phyloP scores from a whole-genome alignment of 371 early-diverging fungal genomes.

The Catenaria anguillulae region DNA sequence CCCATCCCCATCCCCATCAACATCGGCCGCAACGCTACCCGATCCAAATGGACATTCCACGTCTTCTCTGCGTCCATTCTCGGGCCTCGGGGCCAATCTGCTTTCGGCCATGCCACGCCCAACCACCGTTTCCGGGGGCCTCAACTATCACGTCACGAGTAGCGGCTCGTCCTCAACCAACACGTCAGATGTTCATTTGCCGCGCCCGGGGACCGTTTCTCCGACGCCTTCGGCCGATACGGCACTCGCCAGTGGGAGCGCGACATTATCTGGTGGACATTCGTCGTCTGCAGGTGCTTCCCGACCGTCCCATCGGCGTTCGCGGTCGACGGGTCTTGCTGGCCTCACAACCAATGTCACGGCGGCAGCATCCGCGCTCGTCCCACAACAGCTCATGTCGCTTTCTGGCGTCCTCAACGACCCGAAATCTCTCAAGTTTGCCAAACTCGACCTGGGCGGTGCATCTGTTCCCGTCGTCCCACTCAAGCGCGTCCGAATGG shows the following conservation, averaged over 20 bases:
- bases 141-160: too few species aligned
- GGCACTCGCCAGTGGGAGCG: not conserved
- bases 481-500: slow-evolving; percentile 22
- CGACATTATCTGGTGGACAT: too few species aligned
- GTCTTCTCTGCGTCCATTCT: too few species aligned
- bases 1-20: too few species aligned
- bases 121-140: too few species aligned
- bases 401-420: slow-evolving; percentile 9
- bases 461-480: slow-evolving; percentile 17
- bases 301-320: not conserved
- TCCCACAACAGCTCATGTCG: slow-evolving; percentile 7
- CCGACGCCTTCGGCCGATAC: not conserved
- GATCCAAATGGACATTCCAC: too few species aligned
- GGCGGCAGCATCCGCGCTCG: too few species aligned
- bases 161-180: too few species aligned
- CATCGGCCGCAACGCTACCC: too few species aligned
- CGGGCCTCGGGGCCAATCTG: too few species aligned
- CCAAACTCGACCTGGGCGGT: slow-evolving; percentile 19
- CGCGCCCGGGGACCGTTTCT: not conserved
- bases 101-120: too few species aligned
- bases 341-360: too few species aligned
- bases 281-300: not conserved
- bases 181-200: not conserved
- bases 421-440: slow-evolving; percentile 14
- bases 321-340: not conserved